phyloP scores from a whole-genome alignment of 352 stramenopile species.

The Chrysophaeum taylorii region DNA sequence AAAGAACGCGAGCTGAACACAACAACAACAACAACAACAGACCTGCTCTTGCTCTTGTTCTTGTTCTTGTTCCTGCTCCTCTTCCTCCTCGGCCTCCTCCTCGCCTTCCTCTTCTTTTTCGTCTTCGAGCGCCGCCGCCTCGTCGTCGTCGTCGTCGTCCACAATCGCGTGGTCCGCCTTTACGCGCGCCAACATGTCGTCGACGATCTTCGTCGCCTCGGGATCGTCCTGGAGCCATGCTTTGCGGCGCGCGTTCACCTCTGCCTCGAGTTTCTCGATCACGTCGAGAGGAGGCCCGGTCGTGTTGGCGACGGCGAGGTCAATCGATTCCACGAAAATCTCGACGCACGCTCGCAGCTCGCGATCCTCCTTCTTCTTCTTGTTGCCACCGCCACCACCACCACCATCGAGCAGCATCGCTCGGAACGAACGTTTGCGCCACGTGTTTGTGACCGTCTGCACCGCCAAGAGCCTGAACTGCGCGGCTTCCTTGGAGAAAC shows the following conservation, averaged over 20 bases:
- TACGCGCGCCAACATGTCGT: neutral
- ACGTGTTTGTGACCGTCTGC: conserved; percentile 86
- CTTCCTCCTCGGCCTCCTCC: conserved; percentile 65
- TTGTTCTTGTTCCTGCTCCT: conserved; percentile 45
- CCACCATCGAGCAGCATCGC: conserved; percentile 73
- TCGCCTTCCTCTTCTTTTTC: conserved; percentile 64
- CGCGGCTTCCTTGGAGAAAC: conserved; percentile 98
- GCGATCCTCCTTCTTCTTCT: conserved; percentile 2
- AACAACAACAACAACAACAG: too few relatives aligned
- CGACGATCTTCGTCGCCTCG: neutral
- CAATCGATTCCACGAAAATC: conserved; percentile 69
- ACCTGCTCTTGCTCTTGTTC: conserved; percentile 36
- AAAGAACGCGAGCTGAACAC: too few relatives aligned
- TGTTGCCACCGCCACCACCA: neutral
- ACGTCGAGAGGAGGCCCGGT: conserved; percentile 27
- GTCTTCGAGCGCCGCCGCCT: conserved; percentile 21
- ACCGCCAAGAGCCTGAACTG: conserved; percentile 94
- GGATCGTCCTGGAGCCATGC: neutral
- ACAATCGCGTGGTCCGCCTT: neutral
- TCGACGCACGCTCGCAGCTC: conserved; percentile 45
- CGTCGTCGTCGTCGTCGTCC: conserved; percentile 59
- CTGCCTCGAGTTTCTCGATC: conserved; percentile 27
- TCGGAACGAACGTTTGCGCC: conserved; percentile 82
- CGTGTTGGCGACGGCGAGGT: conserved; percentile 72
- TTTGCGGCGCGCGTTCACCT: conserved; percentile 18